Percentiles rank a stretch among this genome's conserved stretches.
These are phyloP conservation scores for Colletotrichum orchidophilum DNA, from an alignment of 2,329 filamentous ascomycete species.

Conservation along the genomic window DNA sequence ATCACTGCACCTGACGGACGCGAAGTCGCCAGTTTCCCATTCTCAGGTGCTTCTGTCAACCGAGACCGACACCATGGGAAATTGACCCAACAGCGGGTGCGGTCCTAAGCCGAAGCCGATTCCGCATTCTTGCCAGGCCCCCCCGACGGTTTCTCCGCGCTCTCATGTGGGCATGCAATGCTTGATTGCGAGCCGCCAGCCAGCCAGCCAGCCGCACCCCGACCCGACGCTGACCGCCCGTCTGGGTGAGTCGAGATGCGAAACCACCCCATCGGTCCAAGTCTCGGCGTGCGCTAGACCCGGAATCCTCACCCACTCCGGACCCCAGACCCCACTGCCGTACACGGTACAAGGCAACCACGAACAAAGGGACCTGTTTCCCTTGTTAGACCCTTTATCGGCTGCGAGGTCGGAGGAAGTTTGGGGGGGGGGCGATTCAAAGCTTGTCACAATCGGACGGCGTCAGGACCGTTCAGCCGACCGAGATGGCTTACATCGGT, in stretches of 20 bases:
- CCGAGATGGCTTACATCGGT: slow-evolving; percentile 18
- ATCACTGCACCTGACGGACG: neutral
- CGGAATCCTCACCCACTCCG: neutral
- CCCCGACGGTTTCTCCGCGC: neutral
- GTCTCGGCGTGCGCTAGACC: slow-evolving; percentile 11
- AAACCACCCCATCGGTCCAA: neutral
- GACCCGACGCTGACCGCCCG: neutral
- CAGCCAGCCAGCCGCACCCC: neutral
- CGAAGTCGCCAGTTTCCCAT: too few relatives aligned
- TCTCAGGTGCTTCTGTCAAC: neutral
- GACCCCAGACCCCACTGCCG: slow-evolving; percentile 9
- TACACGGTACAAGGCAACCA: neutral
- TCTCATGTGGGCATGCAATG: neutral
- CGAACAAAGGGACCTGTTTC: neutral
- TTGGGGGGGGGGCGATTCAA: too few relatives aligned
- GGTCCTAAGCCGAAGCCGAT: neutral
- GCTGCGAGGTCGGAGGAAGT: slow-evolving; percentile 23
- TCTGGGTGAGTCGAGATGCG: neutral
- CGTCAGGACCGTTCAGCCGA: neutral
- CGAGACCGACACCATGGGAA: neutral
- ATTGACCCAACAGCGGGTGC: neutral
- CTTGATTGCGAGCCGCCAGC: neutral
- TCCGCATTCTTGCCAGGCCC: neutral
- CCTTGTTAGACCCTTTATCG: neutral
- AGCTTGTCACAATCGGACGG: neutral